phyloP scores from a whole-genome alignment of 306 rosid genomes.

The Oxytropis ochrocephala region DNA sequence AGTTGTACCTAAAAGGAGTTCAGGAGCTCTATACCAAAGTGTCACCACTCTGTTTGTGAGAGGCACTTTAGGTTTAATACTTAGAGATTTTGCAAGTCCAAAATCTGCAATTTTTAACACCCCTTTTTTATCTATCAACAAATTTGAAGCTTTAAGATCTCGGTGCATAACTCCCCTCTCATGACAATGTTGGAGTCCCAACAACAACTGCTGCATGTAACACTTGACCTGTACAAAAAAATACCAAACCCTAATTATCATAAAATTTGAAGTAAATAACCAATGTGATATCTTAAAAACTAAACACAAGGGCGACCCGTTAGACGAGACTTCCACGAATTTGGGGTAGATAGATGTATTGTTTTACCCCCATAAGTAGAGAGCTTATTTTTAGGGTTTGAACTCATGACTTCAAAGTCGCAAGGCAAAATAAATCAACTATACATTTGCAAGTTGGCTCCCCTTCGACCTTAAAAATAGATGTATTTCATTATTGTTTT shows the following conservation, averaged over 20 bases:
- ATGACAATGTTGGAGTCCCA: slow-evolving; percentile 67
- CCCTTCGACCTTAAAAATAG: too few species aligned
- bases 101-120: slow-evolving; percentile 74
- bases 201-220: slow-evolving; percentile 71
- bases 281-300: not conserved
- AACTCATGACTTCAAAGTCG: too few species aligned
- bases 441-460: too few species aligned
- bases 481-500: too few species aligned
- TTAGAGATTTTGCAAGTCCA: slow-evolving; percentile 59
- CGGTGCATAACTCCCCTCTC: slow-evolving; percentile 60
- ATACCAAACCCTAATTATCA: not conserved
- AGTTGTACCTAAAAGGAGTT: slow-evolving; percentile 74
- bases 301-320: too few species aligned
- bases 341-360: too few species aligned
- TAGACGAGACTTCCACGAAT: too few species aligned
- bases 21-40: slow-evolving; percentile 89
- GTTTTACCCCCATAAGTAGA: too few species aligned
- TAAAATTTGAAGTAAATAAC: not conserved
- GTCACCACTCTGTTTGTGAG: slow-evolving; percentile 76
- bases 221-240: slow-evolving; percentile 50
- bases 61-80: slow-evolving; percentile 35
- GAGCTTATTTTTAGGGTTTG: too few species aligned
- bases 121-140: slow-evolving; percentile 65
- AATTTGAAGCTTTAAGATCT: slow-evolving; percentile 69
- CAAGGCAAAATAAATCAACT: too few species aligned